Evolutionary conservation across 441 rosid genomes (phyloP).

Genomic region (Daphne laureola): DNA sequence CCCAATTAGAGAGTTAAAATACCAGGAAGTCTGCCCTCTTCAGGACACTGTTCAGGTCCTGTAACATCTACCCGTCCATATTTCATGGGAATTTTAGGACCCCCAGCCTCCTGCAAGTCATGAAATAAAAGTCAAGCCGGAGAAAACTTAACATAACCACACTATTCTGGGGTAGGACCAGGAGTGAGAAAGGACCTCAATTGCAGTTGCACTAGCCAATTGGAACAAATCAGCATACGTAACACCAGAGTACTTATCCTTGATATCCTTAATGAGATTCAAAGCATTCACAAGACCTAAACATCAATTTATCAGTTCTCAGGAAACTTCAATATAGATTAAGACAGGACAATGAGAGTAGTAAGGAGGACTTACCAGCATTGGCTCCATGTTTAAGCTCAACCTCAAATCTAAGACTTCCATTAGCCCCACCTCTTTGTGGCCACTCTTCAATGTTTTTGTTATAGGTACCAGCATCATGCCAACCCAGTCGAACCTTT

Average conservation of each 20-base stretch:
- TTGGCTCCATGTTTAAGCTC: slow-evolving; percentile 94
- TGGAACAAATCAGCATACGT: slow-evolving; percentile 91
- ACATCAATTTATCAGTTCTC: slow-evolving; percentile 15
- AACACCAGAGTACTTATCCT: slow-evolving; percentile 69
- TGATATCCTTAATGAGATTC: slow-evolving; percentile 66
- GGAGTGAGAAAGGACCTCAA: slow-evolving; percentile 46
- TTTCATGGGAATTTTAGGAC: slow-evolving; percentile 84
- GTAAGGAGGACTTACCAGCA: slow-evolving; percentile 47
- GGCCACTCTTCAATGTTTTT: slow-evolving; percentile 91
- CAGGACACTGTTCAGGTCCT: slow-evolving; percentile 74
- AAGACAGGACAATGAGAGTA: slow-evolving; percentile 2
- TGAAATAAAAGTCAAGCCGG: slow-evolving; percentile 11
- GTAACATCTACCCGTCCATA: slow-evolving; percentile 86
- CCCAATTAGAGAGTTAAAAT: slow-evolving; percentile 16
- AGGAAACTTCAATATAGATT: slow-evolving; percentile 10
- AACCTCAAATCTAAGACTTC: slow-evolving; percentile 81
- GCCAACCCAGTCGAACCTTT: slow-evolving; percentile 94
- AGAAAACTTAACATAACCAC: not conserved
- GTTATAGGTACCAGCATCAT: slow-evolving; percentile 92
- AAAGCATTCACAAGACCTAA: slow-evolving; percentile 79
- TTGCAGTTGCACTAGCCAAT: slow-evolving; percentile 87
- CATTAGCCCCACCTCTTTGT: slow-evolving; percentile 86
- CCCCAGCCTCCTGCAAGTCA: slow-evolving; percentile 78
- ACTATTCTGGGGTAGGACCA: slow-evolving; percentile 9
- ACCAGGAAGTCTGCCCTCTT: slow-evolving; percentile 99